These are phyloP conservation scores for Oidium heveae DNA, from an alignment of 2,329 filamentous ascomycete genomes.

Conservation along the genomic window DNA sequence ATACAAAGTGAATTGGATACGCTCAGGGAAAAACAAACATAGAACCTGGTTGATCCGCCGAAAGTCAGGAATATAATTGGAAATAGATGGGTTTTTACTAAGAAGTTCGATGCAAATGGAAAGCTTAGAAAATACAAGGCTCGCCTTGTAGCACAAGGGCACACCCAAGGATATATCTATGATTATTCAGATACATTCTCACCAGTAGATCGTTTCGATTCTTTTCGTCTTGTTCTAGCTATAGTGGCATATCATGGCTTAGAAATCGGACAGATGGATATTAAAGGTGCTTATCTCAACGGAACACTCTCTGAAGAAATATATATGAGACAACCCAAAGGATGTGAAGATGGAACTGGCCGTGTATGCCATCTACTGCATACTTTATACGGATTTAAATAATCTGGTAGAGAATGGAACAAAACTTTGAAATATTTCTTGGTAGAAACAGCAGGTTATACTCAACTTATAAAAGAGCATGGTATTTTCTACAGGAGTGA, in stretches of 20 bases:
- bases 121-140: slow-evolving; percentile 7
- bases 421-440: background rate
- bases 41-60: background rate
- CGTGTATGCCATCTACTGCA: background rate
- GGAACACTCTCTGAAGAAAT: background rate
- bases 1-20: background rate
- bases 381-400: background rate
- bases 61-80: background rate
- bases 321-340: background rate
- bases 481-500: background rate
- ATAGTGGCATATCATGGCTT: background rate
- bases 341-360: background rate
- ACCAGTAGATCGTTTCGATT: background rate
- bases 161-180: slow-evolving; percentile 1
- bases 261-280: background rate
- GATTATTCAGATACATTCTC: background rate
- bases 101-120: slow-evolving; percentile 10
- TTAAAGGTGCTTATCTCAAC: background rate
- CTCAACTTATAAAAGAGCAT: background rate
- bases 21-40: background rate
- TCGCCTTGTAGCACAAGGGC: slow-evolving; percentile 6
- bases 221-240: background rate
- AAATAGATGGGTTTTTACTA: slow-evolving; percentile 2
- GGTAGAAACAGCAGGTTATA: background rate
- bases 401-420: background rate